Evolutionary conservation across 1,284 basidiomycete genomes (phyloP).

Genomic region (Pseudozyma sp.): DNA sequence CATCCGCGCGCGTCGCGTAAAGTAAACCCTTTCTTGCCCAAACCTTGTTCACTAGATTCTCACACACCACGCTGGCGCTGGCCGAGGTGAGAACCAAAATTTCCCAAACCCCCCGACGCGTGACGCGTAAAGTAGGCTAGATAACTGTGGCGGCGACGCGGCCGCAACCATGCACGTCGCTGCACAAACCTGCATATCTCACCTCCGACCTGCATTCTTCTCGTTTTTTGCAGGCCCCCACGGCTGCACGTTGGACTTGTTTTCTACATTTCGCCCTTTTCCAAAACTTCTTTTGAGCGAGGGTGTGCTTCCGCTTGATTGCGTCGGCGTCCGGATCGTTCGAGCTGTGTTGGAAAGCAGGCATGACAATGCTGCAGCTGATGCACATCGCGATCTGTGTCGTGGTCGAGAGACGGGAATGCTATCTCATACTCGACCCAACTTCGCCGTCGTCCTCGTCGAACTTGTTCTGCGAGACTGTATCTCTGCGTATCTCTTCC

Average conservation of each 20-base stretch:
- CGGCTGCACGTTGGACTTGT: not conserved
- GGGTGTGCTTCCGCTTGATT: too few species aligned
- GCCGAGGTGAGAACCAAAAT: too few species aligned
- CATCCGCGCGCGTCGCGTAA: conserved; percentile 6
- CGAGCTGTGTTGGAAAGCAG: not conserved
- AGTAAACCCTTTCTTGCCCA: not conserved
- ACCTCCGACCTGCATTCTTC: conserved; percentile 23
- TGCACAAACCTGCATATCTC: conserved; percentile 31
- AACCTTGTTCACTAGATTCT: not conserved
- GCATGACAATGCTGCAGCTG: not conserved
- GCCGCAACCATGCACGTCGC: not conserved
- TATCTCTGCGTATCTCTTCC: too few species aligned
- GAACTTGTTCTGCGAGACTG: too few species aligned
- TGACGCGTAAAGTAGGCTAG: conserved; percentile 1
- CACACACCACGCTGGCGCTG: not conserved
- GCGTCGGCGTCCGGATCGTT: too few species aligned
- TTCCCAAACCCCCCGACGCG: not conserved
- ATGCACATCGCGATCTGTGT: not conserved
- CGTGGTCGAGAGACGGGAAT: not conserved
- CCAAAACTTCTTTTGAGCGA: not conserved
- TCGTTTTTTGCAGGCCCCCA: not conserved
- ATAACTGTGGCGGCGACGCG: not conserved
- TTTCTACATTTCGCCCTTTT: not conserved
- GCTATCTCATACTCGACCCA: not conserved
- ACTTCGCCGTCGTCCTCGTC: too few species aligned